Conservation (phyloP, 306 rosid species). For the Gastrolobium bilobum region DNA sequence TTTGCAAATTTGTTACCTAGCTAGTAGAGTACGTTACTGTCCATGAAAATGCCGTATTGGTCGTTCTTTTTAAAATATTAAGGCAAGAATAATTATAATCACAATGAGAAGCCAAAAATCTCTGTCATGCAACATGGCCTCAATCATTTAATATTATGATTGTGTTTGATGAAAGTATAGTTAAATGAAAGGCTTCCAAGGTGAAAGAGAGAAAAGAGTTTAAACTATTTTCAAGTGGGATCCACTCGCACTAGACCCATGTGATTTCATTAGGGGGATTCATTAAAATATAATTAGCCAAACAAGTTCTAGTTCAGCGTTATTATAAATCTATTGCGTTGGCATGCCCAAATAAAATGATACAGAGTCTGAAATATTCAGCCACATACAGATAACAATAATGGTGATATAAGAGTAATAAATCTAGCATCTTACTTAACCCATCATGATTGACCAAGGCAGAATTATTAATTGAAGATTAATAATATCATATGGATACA, state of each 20-base stretch:
- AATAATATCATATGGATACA: constrained; percentile 47
- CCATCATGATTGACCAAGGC: constrained; percentile 57
- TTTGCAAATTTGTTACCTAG: constrained; percentile 32
- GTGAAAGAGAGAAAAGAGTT: constrained; percentile 50
- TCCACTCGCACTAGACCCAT: constrained; percentile 70
- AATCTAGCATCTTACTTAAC: constrained; percentile 52
- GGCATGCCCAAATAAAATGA: constrained; percentile 58
- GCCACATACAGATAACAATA: constrained; percentile 37
- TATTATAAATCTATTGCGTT: constrained; percentile 51
- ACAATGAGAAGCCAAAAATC: constrained; percentile 60
- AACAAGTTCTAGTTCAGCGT: constrained; percentile 56
- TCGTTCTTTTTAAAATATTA: constrained; percentile 40
- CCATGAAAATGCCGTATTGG: constrained; percentile 57
- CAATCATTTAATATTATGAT: constrained; percentile 59
- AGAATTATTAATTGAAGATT: constrained; percentile 39
- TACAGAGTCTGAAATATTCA: constrained; percentile 49
- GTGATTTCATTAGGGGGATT: constrained; percentile 65
- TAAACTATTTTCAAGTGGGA: constrained; percentile 61
- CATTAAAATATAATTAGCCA: constrained; percentile 51
- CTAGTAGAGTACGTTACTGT: constrained; percentile 46
- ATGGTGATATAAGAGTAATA: constrained; percentile 33
- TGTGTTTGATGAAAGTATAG: constrained; percentile 54
- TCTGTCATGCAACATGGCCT: constrained; percentile 75
- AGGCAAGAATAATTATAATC: constrained; percentile 46
- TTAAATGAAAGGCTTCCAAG: constrained; percentile 68